Evolutionary conservation across 2,329 filamentous ascomycete species (phyloP).

Genomic region (Dactylonectria macrodidyma): DNA sequence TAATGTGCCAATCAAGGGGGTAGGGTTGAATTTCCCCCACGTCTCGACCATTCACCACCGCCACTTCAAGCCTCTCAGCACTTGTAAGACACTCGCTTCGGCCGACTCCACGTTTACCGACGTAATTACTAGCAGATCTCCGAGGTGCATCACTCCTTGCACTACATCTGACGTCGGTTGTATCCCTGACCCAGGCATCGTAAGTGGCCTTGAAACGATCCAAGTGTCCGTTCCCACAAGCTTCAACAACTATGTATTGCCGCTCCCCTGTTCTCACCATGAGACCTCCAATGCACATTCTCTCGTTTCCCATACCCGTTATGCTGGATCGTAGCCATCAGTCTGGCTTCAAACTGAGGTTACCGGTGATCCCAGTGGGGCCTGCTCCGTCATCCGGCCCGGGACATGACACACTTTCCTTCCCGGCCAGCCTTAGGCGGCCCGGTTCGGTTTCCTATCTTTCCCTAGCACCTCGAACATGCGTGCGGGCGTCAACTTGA

Average conservation of each 20-base stretch:
- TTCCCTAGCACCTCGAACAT: constrained; percentile 1
- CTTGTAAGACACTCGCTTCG: constrained; percentile 7
- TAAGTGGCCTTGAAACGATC: neutral
- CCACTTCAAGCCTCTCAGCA: constrained; percentile 22
- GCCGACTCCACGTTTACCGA: constrained; percentile 18
- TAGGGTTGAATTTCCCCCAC: constrained; percentile 24
- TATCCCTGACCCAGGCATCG: neutral
- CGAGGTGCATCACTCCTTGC: constrained; percentile 3
- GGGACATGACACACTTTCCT: constrained; percentile 12
- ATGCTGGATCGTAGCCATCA: neutral
- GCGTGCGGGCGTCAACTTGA: neutral
- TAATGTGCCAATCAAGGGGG: neutral
- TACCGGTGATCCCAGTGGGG: constrained; percentile 4
- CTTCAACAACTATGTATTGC: neutral
- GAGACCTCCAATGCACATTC: neutral
- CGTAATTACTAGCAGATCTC: constrained; percentile 27
- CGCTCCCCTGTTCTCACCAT: neutral
- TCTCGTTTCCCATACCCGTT: neutral
- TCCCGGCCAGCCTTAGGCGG: constrained; percentile 13
- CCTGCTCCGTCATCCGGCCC: constrained; percentile 27
- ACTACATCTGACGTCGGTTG: neutral
- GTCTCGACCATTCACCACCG: constrained; percentile 18
- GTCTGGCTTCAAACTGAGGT: neutral
- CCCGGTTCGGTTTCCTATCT: constrained; percentile 12
- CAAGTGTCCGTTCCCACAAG: neutral